Conservation (phyloP, 306 rosid genomes). For the Prosopis cineraria region DNA sequence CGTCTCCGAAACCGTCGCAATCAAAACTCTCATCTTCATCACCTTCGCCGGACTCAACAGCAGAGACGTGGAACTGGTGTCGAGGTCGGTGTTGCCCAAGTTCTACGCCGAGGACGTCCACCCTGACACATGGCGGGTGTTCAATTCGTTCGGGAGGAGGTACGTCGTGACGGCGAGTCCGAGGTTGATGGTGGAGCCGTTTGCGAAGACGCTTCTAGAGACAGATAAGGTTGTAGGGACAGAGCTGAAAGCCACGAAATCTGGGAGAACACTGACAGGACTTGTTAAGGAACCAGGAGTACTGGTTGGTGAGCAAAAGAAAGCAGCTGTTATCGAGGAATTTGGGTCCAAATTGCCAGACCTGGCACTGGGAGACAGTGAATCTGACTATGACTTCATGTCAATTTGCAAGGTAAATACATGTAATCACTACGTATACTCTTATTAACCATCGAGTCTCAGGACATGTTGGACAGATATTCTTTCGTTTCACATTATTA, state of each 20-base stretch:
- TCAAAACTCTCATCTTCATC: slow-evolving; percentile 62
- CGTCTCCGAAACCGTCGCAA: slow-evolving; percentile 62
- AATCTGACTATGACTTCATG: slow-evolving; percentile 88
- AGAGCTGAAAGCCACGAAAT: slow-evolving; percentile 55
- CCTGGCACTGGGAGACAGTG: slow-evolving; percentile 83
- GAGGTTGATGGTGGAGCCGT: slow-evolving; percentile 82
- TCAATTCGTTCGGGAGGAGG: slow-evolving; percentile 79
- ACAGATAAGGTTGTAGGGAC: slow-evolving; percentile 88
- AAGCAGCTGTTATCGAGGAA: slow-evolving; percentile 59
- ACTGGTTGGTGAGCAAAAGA: slow-evolving; percentile 73
- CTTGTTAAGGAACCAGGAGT: slow-evolving; percentile 79
- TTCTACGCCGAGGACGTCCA: slow-evolving; percentile 84
- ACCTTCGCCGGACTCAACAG: slow-evolving; percentile 63
- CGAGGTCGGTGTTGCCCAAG: slow-evolving; percentile 73
- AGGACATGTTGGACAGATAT: too few species aligned
- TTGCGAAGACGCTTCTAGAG: slow-evolving; percentile 64
- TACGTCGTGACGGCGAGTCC: slow-evolving; percentile 81
- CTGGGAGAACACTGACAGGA: slow-evolving; percentile 70
- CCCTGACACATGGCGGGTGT: slow-evolving; percentile 74
- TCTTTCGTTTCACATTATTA: too few species aligned
- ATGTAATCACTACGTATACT: not conserved
- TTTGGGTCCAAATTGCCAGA: slow-evolving; percentile 67
- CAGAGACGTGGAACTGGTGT: slow-evolving; percentile 67
- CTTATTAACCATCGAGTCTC: too few species aligned
- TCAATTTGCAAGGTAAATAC: slow-evolving; percentile 98